Evolutionary conservation across 257 asterid genomes (phyloP), one percentile per base, ranked within the genome.

Genomic region (Eucommia ulmoides): DNA sequence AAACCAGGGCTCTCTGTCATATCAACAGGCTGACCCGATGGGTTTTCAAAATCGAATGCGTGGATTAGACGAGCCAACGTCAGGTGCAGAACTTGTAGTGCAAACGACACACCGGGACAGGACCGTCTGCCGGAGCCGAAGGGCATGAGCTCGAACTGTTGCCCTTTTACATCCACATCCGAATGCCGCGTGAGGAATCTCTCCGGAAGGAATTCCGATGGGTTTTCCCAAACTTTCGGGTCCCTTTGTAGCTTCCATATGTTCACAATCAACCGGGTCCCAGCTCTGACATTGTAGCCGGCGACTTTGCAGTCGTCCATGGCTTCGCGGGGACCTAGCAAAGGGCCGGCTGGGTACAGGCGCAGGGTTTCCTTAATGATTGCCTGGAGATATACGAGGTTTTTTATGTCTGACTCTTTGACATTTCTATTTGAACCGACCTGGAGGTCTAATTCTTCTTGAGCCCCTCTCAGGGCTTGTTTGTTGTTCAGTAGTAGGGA

Each of bases 291-390:
- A 19, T 45, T 25, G 6, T 63, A 60, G 0, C 23, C 19, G 1
- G 67, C 71, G 0, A 81, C 12, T 24, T 50, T 46, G 51, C 88
- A 75, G 0, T 81, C 78, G 24, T 73, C 57, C 0, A 24, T 42
- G 23, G 87, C 80, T 50, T 70, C 78, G 1, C 62, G 79, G 0
- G 87, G 87, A 2, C 79, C 87, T 0, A 69, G 19, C 9, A 81
- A 53, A 1, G 93, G 87, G 0, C 84, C 93, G 0, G 84, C 82
- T 8, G 93, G 92, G 64, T 72, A 78, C 44, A 81, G 20, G n/a
- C 83, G 72, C 0, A 81, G 48, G 0, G 83, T 74, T 35, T 81
- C 92, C 41, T 77, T 72, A 19, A 81, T 58, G 16, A 75, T 56
- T 10, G 92, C 75, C 33, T 73, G 73, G 1, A 81, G 21, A 64